A percentile compares a stretch with the other conserved stretches of the same genome.
Conservation (phyloP, 192 early-diverging fungal genomes). For the Gonapodya prolifera region DNA sequence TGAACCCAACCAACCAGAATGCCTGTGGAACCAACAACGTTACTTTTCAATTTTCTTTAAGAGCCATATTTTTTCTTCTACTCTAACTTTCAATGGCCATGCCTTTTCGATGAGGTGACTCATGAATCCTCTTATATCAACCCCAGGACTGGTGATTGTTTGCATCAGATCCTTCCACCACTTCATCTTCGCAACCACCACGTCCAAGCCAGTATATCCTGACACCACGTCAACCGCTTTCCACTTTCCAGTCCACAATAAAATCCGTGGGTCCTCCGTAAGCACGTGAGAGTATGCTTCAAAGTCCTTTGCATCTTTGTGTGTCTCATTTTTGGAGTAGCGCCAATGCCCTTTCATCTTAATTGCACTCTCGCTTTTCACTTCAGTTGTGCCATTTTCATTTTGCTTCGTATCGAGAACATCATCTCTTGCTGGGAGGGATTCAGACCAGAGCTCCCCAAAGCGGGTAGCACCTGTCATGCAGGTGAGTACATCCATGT, state of each 20-base stretch:
- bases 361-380: not conserved
- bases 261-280: constrained; percentile 24
- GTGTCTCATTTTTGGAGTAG: constrained; percentile 57
- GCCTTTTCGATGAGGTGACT: not conserved
- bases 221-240: constrained; percentile 21
- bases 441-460: constrained; percentile 30
- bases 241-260: constrained; percentile 2
- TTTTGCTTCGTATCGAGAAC: not conserved
- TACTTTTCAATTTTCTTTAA: not conserved
- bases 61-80: not conserved
- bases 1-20: too few relatives aligned
- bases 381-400: not conserved
- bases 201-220: constrained; percentile 22
- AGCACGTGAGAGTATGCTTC: constrained; percentile 36
- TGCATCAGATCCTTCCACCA: not conserved
- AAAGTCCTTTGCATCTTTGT: constrained; percentile 25
- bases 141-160: not conserved
- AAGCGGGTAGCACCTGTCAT: constrained; percentile 80
- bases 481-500: constrained; percentile 62
- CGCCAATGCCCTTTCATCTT: constrained; percentile 29
- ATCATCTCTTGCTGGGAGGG: not conserved
- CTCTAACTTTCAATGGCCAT: not conserved
- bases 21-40: too few relatives aligned
- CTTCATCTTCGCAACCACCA: not conserved
- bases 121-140: not conserved